A percentile compares a stretch with the other conserved stretches of the same genome.
Evolutionary conservation across 305 asterid genomes (phyloP).

Genomic region (Fraxinus albicans): DNA sequence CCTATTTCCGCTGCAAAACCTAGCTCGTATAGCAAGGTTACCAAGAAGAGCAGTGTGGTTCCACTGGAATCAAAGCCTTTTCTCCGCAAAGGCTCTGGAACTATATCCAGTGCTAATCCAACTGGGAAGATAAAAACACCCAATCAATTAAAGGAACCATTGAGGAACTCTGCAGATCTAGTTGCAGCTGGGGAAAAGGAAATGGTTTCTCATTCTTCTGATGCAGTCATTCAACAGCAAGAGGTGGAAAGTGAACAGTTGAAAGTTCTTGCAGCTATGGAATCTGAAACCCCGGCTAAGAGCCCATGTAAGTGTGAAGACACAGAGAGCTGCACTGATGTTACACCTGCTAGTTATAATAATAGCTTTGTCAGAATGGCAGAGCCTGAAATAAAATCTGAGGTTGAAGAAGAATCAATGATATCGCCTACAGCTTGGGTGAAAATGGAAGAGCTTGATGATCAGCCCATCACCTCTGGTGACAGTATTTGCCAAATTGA

Average conservation of each 20-base stretch:
- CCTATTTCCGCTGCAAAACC: conserved; percentile 59
- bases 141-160: conserved; percentile 44
- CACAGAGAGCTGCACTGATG: conserved; percentile 38
- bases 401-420: conserved; percentile 58
- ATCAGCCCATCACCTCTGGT: conserved; percentile 37
- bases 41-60: conserved; percentile 88
- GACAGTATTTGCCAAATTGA: conserved; percentile 37
- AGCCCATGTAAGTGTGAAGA: conserved; percentile 45
- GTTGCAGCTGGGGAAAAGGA: conserved; percentile 40
- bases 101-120: conserved; percentile 47
- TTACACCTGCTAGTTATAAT: conserved; percentile 23
- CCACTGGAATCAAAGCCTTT: conserved; percentile 92
- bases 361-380: conserved; percentile 29
- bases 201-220: conserved; percentile 38
- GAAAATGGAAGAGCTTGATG: conserved; percentile 75
- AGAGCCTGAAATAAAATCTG: conserved; percentile 34
- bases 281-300: conserved; percentile 26
- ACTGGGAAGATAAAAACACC: conserved; percentile 48
- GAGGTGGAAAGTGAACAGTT: conserved; percentile 37
- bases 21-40: conserved; percentile 60
- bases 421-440: conserved; percentile 91
- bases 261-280: conserved; percentile 22
- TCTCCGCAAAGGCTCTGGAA: conserved; percentile 81
- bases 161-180: conserved; percentile 34
- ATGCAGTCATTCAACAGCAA: conserved; percentile 41